Percentiles rank a stretch among this genome's conserved stretches.
These are phyloP conservation scores for Gloeopeniophorella convolvens DNA, from an alignment of 768 basidiomycete genomes.

Conservation along the genomic window DNA sequence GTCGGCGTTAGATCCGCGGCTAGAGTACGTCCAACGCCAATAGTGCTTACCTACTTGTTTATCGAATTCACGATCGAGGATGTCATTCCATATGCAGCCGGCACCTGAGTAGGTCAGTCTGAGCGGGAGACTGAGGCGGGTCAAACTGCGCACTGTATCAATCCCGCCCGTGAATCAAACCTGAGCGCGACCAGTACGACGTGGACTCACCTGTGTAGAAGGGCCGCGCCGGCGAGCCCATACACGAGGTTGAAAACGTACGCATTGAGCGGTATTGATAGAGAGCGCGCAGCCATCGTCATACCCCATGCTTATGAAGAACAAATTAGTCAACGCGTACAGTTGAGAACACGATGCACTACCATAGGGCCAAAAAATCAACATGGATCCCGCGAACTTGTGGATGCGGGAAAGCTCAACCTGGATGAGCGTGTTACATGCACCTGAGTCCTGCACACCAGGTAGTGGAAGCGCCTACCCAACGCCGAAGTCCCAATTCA, in stretches of 20 bases:
- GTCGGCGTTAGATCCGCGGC: background rate
- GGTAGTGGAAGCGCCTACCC: background rate
- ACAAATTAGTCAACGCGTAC: background rate
- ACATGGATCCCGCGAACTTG: constrained; percentile 20
- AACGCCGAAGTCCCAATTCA: background rate
- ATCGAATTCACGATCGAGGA: constrained; percentile 15
- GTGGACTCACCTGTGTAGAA: constrained; percentile 4
- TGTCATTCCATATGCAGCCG: constrained; percentile 16
- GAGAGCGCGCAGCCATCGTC: constrained; percentile 20
- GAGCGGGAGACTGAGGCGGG: too few relatives aligned
- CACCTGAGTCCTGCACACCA: too few relatives aligned
- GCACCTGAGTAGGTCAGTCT: background rate
- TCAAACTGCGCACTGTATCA: too few relatives aligned
- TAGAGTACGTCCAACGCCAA: background rate
- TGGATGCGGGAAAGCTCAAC: constrained; percentile 24
- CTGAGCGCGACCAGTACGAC: constrained; percentile 12
- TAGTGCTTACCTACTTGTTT: constrained; percentile 15
- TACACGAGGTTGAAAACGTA: constrained; percentile 2
- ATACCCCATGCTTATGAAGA: constrained; percentile 17
- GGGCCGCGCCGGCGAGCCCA: constrained; percentile 1
- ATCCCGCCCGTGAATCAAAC: constrained; percentile 18
- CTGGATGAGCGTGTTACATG: too few relatives aligned
- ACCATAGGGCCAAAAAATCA: constrained; percentile 24
- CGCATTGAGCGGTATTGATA: constrained; percentile 7
- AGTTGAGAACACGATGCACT: too few relatives aligned